These are phyloP conservation scores for Lenwebbia sp. DNA, from an alignment of 345 rosid genomes.

Conservation along the genomic window DNA sequence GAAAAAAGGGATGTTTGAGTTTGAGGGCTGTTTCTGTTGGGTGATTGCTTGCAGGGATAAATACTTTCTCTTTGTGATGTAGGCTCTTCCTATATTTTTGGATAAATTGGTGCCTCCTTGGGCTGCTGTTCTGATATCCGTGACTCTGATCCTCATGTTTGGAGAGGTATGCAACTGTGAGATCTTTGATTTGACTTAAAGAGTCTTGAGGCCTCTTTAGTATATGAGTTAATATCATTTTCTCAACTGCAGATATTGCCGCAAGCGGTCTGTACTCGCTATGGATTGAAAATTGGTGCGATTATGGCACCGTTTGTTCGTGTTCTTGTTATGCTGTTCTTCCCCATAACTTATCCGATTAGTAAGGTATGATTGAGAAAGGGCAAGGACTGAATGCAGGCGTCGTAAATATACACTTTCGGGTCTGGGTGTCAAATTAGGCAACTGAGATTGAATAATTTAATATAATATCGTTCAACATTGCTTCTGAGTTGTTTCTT, in stretches of 20 bases:
- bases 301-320: conserved; percentile 74
- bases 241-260: conserved; percentile 59
- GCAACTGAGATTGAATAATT: background rate
- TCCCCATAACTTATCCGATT: conserved; percentile 82
- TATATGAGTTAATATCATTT: background rate
- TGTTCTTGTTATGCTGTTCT: conserved; percentile 61
- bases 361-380: conserved; percentile 51
- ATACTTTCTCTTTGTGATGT: background rate
- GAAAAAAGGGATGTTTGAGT: background rate
- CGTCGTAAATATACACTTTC: background rate
- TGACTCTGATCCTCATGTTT: conserved; percentile 72
- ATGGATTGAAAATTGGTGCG: conserved; percentile 90
- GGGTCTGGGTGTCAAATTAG: background rate
- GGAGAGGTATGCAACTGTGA: conserved; percentile 47
- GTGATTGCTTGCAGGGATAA: background rate
- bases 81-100: conserved; percentile 87
- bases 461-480: background rate
- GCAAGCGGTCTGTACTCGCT: conserved; percentile 85
- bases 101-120: conserved; percentile 77
- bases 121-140: conserved; percentile 71
- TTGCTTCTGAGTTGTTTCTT: background rate
- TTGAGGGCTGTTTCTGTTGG: background rate
- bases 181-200: conserved; percentile 1
- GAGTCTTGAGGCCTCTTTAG: background rate
- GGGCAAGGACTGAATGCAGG: background rate